These are phyloP conservation scores for Microbotryum violaceum DNA, from an alignment of 1,284 basidiomycete genomes.

Conservation along the genomic window DNA sequence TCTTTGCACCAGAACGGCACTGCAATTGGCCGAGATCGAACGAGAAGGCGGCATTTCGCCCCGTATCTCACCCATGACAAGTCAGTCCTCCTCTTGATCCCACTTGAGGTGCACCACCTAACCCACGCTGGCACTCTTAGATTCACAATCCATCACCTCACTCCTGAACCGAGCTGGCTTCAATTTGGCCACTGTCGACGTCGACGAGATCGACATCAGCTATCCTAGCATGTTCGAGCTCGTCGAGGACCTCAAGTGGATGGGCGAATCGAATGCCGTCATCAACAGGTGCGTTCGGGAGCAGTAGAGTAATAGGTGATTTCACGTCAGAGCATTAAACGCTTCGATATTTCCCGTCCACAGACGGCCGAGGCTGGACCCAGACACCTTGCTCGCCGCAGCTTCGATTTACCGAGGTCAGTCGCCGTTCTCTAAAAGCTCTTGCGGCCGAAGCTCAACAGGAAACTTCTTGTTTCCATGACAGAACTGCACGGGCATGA, in stretches of 20 bases:
- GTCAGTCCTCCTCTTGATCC: conserved; percentile 45
- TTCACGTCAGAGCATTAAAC: neutral
- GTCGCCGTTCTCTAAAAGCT: conserved; percentile 8
- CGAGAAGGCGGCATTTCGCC: conserved; percentile 93
- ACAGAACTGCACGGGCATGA: conserved; percentile 75
- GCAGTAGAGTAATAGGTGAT: neutral
- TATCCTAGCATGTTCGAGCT: conserved; percentile 98
- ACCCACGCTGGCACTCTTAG: conserved; percentile 6
- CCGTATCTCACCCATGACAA: conserved; percentile 93
- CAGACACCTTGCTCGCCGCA: conserved; percentile 84
- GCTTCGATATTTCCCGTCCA: neutral
- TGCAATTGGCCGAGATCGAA: conserved; percentile 91
- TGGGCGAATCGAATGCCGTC: conserved; percentile 93
- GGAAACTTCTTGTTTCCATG: neutral
- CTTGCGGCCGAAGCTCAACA: neutral
- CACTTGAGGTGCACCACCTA: neutral
- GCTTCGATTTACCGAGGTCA: conserved; percentile 86
- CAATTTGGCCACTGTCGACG: conserved; percentile 86
- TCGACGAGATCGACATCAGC: conserved; percentile 81
- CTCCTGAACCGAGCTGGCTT: conserved; percentile 88
- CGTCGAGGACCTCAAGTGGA: conserved; percentile 81
- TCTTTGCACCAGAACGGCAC: conserved; percentile 51
- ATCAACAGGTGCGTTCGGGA: conserved; percentile 28
- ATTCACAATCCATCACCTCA: conserved; percentile 56
- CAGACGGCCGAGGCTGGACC: conserved; percentile 61